phyloP scores from a whole-genome alignment of 495 filamentous ascomycete species.

The Neurospora hispaniola region DNA sequence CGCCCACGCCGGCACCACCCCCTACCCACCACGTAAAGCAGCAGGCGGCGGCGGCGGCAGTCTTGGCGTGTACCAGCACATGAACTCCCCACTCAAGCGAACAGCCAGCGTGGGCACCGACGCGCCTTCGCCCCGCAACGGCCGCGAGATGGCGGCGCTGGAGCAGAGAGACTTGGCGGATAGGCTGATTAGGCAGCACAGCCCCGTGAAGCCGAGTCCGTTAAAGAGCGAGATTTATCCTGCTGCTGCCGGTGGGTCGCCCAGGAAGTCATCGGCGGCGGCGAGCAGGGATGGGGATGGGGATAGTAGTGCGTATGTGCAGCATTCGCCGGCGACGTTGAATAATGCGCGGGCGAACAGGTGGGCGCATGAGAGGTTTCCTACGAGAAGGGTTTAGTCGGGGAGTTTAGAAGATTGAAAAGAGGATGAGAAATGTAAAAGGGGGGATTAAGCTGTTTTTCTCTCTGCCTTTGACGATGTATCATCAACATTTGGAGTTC shows the following conservation, averaged over 20 bases:
- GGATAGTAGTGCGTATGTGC: not conserved
- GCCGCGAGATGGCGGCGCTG: conserved; percentile 41
- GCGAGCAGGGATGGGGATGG: not conserved
- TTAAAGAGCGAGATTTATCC: not conserved
- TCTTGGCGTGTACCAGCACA: conserved; percentile 67
- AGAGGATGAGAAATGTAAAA: not conserved
- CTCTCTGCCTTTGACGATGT: not conserved
- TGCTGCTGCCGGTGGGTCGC: not conserved
- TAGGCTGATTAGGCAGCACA: conserved; percentile 18
- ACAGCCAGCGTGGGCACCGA: conserved; percentile 31
- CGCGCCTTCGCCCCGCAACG: conserved; percentile 36
- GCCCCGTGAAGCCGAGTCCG: conserved; percentile 14
- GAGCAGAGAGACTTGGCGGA: conserved; percentile 32
- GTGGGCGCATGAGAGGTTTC: conserved; percentile 33
- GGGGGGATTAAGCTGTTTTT: too few species aligned
- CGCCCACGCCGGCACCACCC: conserved; percentile 4
- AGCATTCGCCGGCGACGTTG: conserved; percentile 18
- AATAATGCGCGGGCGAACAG: conserved; percentile 16
- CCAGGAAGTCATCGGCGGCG: not conserved
- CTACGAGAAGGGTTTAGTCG: conserved; percentile 9
- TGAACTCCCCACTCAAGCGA: conserved; percentile 62
- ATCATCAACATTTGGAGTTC: not conserved
- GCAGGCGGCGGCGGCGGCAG: conserved; percentile 57
- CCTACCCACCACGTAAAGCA: not conserved
- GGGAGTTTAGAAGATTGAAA: too few species aligned